Evolutionary conservation across 139 green algal species (phyloP).

Genomic region (Ulvella scutata): DNA sequence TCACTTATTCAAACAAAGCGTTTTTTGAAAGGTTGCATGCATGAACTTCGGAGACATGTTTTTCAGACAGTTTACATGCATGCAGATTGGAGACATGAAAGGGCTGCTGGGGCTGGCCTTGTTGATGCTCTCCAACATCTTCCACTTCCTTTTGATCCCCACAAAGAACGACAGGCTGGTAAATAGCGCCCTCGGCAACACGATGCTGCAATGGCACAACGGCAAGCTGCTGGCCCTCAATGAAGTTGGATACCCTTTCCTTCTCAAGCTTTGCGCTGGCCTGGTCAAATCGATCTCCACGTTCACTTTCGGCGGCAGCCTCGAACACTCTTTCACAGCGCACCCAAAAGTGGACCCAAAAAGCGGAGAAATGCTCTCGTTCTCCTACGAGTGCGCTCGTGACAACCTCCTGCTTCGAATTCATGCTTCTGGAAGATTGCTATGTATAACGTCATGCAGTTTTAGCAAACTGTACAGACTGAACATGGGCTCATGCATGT

Average conservation of each 20-base stretch:
- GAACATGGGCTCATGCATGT: too few species aligned
- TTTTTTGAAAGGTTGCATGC: too few species aligned
- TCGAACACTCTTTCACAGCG: conserved; percentile 48
- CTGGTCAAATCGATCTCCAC: not conserved
- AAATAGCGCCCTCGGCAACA: conserved; percentile 37
- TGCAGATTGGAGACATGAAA: not conserved
- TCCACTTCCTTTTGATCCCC: not conserved
- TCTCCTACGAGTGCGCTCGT: too few species aligned
- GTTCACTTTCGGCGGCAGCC: not conserved
- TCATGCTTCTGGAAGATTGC: too few species aligned
- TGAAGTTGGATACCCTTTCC: conserved; percentile 52
- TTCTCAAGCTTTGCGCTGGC: not conserved
- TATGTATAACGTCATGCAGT: too few species aligned
- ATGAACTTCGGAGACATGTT: too few species aligned
- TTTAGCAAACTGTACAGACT: too few species aligned
- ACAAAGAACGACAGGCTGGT: not conserved
- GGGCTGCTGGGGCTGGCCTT: not conserved
- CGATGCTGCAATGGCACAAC: conserved; percentile 43
- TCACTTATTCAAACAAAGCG: too few species aligned
- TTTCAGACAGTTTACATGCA: too few species aligned
- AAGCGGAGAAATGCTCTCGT: too few species aligned
- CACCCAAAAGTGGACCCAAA: conserved; percentile 81
- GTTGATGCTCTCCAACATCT: not conserved
- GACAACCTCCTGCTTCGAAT: too few species aligned
- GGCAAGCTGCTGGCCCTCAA: conserved; percentile 51